These are phyloP conservation scores for Dillenia suffruticosa DNA, from an alignment of 164 flowering plant genomes.

Conservation along the genomic window DNA sequence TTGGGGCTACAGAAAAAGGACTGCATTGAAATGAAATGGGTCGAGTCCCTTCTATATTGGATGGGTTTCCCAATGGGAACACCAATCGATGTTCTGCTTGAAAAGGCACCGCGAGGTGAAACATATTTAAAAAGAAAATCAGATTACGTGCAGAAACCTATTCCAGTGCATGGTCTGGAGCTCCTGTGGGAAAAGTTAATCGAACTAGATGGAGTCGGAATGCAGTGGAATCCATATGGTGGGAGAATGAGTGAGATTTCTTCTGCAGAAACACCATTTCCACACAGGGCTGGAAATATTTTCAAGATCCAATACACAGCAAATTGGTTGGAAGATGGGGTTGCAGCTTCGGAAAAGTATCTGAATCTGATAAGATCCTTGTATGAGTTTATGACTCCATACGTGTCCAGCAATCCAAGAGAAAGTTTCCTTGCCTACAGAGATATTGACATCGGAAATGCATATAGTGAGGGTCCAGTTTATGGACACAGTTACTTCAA, in stretches of 20 bases:
- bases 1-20: neutral
- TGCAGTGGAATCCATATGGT: slow-evolving; percentile 1
- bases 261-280: neutral
- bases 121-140: neutral
- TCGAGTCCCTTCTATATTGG: neutral
- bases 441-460: too few species aligned
- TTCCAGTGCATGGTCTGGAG: neutral
- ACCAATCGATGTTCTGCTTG: neutral
- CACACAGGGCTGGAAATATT: neutral
- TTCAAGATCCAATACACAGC: too few species aligned
- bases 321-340: neutral
- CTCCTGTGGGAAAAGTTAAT: neutral
- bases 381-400: too few species aligned
- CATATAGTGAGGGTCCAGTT: too few species aligned
- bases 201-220: too few species aligned
- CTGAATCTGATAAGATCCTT: too few species aligned
- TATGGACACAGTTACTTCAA: too few species aligned
- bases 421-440: too few species aligned
- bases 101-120: neutral
- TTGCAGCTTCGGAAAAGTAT: neutral
- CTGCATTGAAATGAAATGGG: slow-evolving; percentile 1
- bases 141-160: neutral
- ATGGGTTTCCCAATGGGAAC: neutral
- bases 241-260: neutral
- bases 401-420: too few species aligned